These are phyloP conservation scores for Deuterostichococcus epilithicus DNA, from an alignment of 139 green algal genomes.

Conservation along the genomic window DNA sequence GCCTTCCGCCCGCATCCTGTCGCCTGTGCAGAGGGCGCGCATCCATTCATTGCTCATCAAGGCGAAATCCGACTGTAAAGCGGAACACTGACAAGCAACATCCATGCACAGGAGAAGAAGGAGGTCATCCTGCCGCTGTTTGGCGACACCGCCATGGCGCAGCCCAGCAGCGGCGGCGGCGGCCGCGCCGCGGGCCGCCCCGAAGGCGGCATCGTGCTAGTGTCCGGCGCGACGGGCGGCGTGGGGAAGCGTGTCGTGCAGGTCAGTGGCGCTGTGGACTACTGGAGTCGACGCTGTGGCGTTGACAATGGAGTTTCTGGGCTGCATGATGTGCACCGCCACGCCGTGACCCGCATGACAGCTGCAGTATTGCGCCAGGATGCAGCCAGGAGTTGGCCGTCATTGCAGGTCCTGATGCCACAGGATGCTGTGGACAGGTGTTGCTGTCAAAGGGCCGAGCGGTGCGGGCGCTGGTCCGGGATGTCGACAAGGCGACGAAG, in stretches of 20 bases:
- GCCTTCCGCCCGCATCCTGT: not conserved
- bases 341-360: no score
- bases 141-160: not conserved
- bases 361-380: no score
- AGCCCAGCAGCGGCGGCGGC: not conserved
- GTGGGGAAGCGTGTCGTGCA: slow-evolving; percentile 77
- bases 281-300: no score
- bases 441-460: slow-evolving; percentile 53
- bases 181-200: no score
- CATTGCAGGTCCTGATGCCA: not conserved
- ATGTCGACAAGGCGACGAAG: slow-evolving; percentile 55
- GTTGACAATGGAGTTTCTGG: no score
- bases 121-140: slow-evolving; percentile 2
- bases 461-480: slow-evolving; percentile 73
- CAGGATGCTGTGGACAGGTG: not conserved
- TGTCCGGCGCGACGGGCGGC: slow-evolving; percentile 77
- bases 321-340: no score
- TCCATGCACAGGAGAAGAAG: not conserved
- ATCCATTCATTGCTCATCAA: not conserved
- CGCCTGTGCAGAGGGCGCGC: not conserved
- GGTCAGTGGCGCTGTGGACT: not conserved
- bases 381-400: not conserved
- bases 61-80: no score
- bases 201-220: slow-evolving; percentile 16
- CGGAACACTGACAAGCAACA: no score